Percentiles rank a stretch among this genome's conserved stretches.
phyloP scores from a whole-genome alignment of 352 stramenopile genomes.

The Globisporangium okanoganense region DNA sequence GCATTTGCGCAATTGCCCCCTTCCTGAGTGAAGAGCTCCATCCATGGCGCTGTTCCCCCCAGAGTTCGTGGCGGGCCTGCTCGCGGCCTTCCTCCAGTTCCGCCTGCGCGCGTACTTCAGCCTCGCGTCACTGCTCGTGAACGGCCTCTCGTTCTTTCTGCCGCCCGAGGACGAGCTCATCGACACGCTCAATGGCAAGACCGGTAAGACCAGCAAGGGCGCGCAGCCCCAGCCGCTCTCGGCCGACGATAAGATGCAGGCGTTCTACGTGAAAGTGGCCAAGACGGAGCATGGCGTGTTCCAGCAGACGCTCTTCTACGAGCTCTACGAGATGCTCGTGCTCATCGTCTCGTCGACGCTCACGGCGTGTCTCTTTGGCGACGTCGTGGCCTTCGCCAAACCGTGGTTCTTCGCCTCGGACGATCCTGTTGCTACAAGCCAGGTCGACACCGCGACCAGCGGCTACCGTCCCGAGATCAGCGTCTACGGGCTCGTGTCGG shows the following conservation, averaged over 20 bases:
- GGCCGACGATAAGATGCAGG: slow-evolving; percentile 58
- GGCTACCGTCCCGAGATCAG: slow-evolving; percentile 39
- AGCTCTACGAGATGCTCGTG: slow-evolving; percentile 82
- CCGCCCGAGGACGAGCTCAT: slow-evolving; percentile 72
- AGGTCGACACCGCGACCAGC: not conserved
- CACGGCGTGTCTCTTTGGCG: slow-evolving; percentile 38
- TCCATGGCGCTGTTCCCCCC: slow-evolving; percentile 70
- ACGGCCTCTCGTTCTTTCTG: slow-evolving; percentile 71
- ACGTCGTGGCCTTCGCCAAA: slow-evolving; percentile 33
- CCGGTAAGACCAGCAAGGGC: slow-evolving; percentile 19
- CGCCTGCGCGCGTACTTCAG: slow-evolving; percentile 60
- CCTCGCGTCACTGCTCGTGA: slow-evolving; percentile 50
- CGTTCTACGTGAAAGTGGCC: slow-evolving; percentile 68
- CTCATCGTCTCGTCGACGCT: slow-evolving; percentile 58
- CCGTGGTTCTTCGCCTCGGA: slow-evolving; percentile 17
- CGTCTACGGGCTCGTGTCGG: slow-evolving; percentile 61
- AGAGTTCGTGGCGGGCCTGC: slow-evolving; percentile 65
- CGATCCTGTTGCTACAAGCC: slow-evolving; percentile 13
- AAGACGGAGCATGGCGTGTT: slow-evolving; percentile 65
- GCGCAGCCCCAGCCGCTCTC: slow-evolving; percentile 27
- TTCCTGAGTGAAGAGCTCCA: not conserved
- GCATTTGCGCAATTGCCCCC: slow-evolving; percentile 1
- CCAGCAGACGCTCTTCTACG: slow-evolving; percentile 73
- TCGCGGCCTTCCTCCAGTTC: slow-evolving; percentile 68
- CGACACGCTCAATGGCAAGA: slow-evolving; percentile 53